These are phyloP conservation scores for Melampsora larici-populina DNA, from an alignment of 1,284 basidiomycete species.

Conservation along the genomic window DNA sequence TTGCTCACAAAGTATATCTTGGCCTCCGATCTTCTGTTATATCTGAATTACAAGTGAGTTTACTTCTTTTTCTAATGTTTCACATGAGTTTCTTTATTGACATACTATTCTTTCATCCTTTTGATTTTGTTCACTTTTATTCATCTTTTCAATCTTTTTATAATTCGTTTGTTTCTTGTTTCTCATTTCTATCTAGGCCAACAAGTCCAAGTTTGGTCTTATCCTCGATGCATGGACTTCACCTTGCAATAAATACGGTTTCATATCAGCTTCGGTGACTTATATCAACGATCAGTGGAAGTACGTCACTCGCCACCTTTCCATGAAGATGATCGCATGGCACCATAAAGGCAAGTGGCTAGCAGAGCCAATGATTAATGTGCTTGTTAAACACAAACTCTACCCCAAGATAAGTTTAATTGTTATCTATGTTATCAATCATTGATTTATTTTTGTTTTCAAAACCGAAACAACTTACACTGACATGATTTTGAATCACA, in stretches of 20 bases:
- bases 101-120: too few species aligned
- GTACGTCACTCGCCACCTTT: not conserved
- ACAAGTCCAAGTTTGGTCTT: not conserved
- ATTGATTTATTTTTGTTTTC: not conserved
- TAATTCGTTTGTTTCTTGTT: too few species aligned
- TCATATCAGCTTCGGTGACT: too few species aligned
- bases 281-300: not conserved
- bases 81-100: too few species aligned
- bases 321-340: slow-evolving; percentile 11
- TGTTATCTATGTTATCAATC: not conserved
- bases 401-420: slow-evolving; percentile 18
- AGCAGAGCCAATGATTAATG: not conserved
- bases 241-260: slow-evolving; percentile 20
- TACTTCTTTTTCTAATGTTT: not conserved
- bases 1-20: slow-evolving; percentile 21
- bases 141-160: too few species aligned
- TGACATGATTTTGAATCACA: not conserved
- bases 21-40: slow-evolving; percentile 2
- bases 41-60: slow-evolving; percentile 15
- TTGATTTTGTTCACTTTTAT: too few species aligned
- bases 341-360: slow-evolving; percentile 22
- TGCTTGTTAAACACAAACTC: too few species aligned
- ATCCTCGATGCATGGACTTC: slow-evolving; percentile 23
- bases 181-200: too few species aligned
- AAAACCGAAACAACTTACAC: too few species aligned